phyloP scores from a whole-genome alignment of 176 grass and related monocot genomes.

The Tuctoria greenei region DNA sequence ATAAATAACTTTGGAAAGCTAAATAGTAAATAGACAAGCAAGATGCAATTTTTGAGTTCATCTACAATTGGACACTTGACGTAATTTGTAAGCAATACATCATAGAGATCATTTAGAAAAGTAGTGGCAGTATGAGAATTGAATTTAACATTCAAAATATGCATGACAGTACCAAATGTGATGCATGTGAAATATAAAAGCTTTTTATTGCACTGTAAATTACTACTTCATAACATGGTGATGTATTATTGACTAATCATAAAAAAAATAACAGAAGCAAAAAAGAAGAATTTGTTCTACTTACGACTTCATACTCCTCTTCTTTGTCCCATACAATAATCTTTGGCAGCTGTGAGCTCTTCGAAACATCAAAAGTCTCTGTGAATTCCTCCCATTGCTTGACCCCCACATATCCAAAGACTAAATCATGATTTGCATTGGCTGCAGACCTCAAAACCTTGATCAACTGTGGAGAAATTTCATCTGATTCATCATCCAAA shows the following conservation, averaged over 20 bases:
- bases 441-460: conserved; percentile 80
- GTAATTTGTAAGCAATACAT: not conserved
- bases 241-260: not conserved
- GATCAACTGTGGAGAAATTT: conserved; percentile 53
- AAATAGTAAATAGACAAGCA: conserved; percentile 21
- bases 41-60: conserved; percentile 14
- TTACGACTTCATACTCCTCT: conserved; percentile 84
- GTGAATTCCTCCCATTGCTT: conserved; percentile 88
- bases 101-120: not conserved
- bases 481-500: conserved; percentile 67
- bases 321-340: conserved; percentile 83
- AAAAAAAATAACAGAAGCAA: not conserved
- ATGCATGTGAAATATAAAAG: not conserved
- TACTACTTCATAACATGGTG: not conserved
- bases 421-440: conserved; percentile 78
- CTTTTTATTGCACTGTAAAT: conserved; percentile 3
- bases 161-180: not conserved
- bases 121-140: not conserved
- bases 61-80: not conserved
- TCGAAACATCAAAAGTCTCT: conserved; percentile 61
- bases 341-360: conserved; percentile 62
- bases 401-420: conserved; percentile 84
- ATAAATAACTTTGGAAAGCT: not conserved
- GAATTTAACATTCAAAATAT: not conserved
- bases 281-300: conserved; percentile 16